Conservation (phyloP, 345 rosid species). For the Salix brachista region DNA sequence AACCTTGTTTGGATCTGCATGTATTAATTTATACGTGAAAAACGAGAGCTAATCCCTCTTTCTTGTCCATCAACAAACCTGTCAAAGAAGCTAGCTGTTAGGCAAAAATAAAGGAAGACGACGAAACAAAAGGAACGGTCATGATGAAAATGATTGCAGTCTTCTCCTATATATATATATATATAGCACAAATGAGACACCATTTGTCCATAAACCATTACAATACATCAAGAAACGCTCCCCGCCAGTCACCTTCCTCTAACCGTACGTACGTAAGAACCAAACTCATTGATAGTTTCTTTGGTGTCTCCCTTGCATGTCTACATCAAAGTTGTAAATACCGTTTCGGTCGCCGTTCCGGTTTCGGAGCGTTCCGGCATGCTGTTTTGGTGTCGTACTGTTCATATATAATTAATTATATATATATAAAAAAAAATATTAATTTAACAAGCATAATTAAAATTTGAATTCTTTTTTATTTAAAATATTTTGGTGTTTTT, state of each 20-base stretch:
- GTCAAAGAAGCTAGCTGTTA: neutral
- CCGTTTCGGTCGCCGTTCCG: too few species aligned
- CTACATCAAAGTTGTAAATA: too few species aligned
- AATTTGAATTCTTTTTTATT: too few species aligned
- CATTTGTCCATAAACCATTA: neutral
- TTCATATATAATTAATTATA: too few species aligned
- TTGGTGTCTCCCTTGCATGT: neutral
- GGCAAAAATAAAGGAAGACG: constrained; percentile 1
- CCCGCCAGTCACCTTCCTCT: neutral
- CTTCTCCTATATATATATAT: neutral
- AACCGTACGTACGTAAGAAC: neutral
- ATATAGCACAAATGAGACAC: neutral
- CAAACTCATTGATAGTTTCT: neutral
- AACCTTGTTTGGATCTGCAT: too few species aligned
- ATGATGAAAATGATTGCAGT: constrained; percentile 6
- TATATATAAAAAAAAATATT: too few species aligned
- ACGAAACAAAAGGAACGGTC: constrained; percentile 3
- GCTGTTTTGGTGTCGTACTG: too few species aligned
- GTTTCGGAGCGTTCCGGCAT: too few species aligned
- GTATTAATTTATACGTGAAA: too few species aligned
- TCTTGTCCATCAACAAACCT: neutral
- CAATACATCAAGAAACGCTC: constrained; percentile 3
- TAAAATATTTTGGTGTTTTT: too few species aligned
- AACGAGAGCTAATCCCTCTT: too few species aligned
- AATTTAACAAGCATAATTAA: too few species aligned